phyloP scores from a whole-genome alignment of 2,329 filamentous ascomycete genomes.

The Xylaria arbuscula region DNA sequence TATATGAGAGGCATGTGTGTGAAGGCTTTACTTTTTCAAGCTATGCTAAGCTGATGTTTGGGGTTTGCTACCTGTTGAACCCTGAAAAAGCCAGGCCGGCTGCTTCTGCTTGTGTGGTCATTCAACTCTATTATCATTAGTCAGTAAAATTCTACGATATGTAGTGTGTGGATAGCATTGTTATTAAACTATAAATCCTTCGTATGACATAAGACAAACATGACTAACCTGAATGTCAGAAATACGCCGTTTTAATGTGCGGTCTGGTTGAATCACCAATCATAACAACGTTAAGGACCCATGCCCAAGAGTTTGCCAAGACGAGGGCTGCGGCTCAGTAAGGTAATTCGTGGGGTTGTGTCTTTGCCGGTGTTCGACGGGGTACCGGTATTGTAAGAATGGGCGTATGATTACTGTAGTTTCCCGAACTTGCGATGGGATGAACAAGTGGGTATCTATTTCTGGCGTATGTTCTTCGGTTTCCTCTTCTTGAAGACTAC shows the following conservation, averaged over 20 bases:
- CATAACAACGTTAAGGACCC: not conserved
- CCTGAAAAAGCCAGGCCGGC: too few relatives aligned
- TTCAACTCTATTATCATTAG: not conserved
- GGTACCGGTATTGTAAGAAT: not conserved
- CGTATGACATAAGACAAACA: not conserved
- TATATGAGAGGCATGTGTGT: not conserved
- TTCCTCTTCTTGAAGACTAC: slow-evolving; percentile 86
- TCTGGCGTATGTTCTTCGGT: slow-evolving; percentile 71
- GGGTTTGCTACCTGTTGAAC: too few relatives aligned
- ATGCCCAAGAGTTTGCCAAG: not conserved
- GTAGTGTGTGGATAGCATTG: not conserved
- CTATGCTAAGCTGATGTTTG: too few relatives aligned
- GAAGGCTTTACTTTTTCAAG: too few relatives aligned
- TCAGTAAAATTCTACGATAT: not conserved
- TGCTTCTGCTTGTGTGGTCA: not conserved
- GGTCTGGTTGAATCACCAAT: not conserved
- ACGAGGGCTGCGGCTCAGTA: not conserved
- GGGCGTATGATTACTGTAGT: slow-evolving; percentile 6
- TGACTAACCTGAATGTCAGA: not conserved
- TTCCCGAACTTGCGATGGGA: not conserved
- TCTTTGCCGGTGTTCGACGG: too few relatives aligned
- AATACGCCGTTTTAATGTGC: not conserved
- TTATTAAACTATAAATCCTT: slow-evolving; percentile 1
- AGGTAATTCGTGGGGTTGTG: not conserved
- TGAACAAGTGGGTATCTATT: slow-evolving; percentile 54